phyloP scores from a whole-genome alignment of 331 rosid species.

The Pyrus hybrid region DNA sequence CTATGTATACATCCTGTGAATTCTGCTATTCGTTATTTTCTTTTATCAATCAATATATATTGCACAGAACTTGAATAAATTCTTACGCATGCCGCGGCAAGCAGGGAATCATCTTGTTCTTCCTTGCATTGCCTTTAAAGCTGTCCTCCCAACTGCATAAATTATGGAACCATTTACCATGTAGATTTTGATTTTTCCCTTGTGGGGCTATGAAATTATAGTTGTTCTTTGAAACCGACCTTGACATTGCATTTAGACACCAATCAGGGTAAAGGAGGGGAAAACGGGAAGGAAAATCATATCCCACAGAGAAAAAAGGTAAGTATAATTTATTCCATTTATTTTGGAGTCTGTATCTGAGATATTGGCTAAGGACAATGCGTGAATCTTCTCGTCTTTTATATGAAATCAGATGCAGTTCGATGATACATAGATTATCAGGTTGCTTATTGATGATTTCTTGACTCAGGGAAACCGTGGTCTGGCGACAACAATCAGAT shows the following conservation, averaged over 20 bases:
- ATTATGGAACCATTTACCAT: background rate
- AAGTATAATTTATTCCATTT: background rate
- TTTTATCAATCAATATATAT: background rate
- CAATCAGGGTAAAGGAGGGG: background rate
- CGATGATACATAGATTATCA: background rate
- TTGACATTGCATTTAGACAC: background rate
- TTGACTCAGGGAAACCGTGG: conserved; percentile 17
- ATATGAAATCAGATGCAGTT: background rate
- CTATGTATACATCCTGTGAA: background rate
- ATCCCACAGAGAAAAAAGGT: no score
- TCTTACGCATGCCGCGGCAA: background rate
- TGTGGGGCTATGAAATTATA: background rate
- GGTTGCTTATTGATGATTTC: background rate
- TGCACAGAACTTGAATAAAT: background rate
- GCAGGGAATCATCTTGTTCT: background rate
- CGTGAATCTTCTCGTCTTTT: background rate
- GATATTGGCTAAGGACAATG: background rate
- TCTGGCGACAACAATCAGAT: conserved; percentile 10
- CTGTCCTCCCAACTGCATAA: background rate
- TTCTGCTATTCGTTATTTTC: background rate
- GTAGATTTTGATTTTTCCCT: background rate
- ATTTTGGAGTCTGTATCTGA: background rate
- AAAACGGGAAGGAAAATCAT: background rate
- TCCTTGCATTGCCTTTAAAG: background rate
- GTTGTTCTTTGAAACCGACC: background rate